A percentile compares a stretch with the other conserved stretches of the same genome.
Conservation (phyloP, 2,329 filamentous ascomycete genomes). For the Pseudopithomyces chartarum region DNA sequence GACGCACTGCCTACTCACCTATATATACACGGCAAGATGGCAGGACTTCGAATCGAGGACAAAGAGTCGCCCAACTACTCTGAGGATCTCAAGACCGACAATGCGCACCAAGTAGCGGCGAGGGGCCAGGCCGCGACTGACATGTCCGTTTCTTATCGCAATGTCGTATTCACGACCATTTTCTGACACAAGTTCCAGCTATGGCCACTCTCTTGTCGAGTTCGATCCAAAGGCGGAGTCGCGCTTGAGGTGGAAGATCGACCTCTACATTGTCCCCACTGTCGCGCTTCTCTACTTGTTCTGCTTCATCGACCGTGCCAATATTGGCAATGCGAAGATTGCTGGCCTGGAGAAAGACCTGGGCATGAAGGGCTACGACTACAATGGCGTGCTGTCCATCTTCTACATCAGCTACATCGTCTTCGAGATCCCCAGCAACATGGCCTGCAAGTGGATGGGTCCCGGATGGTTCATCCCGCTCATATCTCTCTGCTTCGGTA, state of each 20-base stretch:
- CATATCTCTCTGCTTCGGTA: constrained; percentile 66
- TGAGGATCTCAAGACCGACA: constrained; percentile 33
- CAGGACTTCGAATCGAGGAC: constrained; percentile 11
- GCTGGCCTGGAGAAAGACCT: constrained; percentile 69
- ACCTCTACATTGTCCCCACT: constrained; percentile 68
- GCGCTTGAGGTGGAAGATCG: constrained; percentile 66
- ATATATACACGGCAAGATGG: constrained; percentile 4
- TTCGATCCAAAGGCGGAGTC: constrained; percentile 64
- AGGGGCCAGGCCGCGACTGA: constrained; percentile 39
- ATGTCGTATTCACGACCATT: background rate
- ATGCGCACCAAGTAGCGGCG: constrained; percentile 31
- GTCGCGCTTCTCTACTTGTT: constrained; percentile 71
- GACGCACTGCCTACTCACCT: too few relatives aligned
- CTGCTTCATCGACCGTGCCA: constrained; percentile 76
- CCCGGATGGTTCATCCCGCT: constrained; percentile 73
- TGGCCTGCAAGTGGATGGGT: constrained; percentile 72
- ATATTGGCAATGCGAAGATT: constrained; percentile 73
- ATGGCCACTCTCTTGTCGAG: constrained; percentile 36
- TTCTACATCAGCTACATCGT: constrained; percentile 75
- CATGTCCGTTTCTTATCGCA: constrained; percentile 18
- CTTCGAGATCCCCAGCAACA: constrained; percentile 65
- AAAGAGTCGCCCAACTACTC: constrained; percentile 27
- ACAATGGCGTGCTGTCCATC: constrained; percentile 69
- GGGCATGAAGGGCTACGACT: constrained; percentile 65
- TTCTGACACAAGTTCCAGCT: constrained; percentile 25